phyloP scores from a whole-genome alignment of 2,329 filamentous ascomycete species.

The Aspergillus uvarum region DNA sequence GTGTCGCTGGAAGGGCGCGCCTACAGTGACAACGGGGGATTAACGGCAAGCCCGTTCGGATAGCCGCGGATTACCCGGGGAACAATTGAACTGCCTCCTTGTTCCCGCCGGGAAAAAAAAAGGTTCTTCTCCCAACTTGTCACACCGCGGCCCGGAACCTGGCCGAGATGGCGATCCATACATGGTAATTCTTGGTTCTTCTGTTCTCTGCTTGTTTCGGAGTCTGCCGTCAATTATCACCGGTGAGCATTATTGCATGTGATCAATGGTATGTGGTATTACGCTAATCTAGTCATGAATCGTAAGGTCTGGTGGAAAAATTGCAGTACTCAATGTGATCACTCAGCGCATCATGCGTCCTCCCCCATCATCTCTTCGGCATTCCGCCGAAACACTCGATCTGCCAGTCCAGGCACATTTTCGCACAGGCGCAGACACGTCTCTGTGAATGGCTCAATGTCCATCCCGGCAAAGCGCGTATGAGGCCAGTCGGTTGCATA shows the following conservation, averaged over 20 bases:
- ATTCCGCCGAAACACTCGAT: conserved; percentile 57
- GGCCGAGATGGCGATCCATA: not conserved
- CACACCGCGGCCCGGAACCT: not conserved
- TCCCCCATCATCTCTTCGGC: conserved; percentile 51
- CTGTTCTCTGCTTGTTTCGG: not conserved
- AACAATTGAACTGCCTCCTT: too few species aligned
- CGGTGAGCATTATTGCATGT: not conserved
- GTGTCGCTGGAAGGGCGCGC: too few species aligned
- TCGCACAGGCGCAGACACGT: conserved; percentile 56
- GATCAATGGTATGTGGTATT: not conserved
- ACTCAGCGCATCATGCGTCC: not conserved
- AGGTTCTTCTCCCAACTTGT: too few species aligned
- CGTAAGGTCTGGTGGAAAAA: not conserved
- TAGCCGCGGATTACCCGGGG: too few species aligned
- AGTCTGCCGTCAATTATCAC: not conserved
- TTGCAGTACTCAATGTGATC: too few species aligned
- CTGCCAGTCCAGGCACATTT: conserved; percentile 44
- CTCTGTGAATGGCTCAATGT: conserved; percentile 57
- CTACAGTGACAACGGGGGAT: too few species aligned
- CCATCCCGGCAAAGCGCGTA: conserved; percentile 59
- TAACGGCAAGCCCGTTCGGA: too few species aligned
- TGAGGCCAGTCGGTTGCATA: conserved; percentile 67
- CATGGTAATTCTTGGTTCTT: not conserved
- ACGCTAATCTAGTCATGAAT: conserved; percentile 2
- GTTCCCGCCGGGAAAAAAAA: too few species aligned